Base-by-base conservation (phyloP, 331 rosid species). In the Acacia concinna region DNA sequence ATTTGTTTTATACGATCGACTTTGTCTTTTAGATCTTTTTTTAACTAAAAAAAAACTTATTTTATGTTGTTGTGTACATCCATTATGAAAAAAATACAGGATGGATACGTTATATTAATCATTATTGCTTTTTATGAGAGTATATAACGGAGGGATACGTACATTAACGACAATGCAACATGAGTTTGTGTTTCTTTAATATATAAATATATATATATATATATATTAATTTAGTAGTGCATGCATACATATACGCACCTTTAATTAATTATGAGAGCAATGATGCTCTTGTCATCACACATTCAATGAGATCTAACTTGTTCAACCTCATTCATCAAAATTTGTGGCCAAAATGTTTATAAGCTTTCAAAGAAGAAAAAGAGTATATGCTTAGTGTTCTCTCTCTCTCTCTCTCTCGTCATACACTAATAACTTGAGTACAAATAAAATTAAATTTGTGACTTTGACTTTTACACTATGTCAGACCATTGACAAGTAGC, bases 131-230 rank as follows among this genome's bases (percentile, higher is more conserved):
- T 21, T 60, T 62, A n/a, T 4, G 18, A 21, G 28, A 4, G 37
- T 68, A 68, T 68, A 18, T 52, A 41, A 72, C 21, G 76, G 28
- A 65, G 67, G 69, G 69, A 40, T 25, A 25, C 5, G 35, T 27
- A 47, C 69, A n/a, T n/a, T n/a, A 67, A 80, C 71, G 63, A 23
- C 30, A 56, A 21, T 3, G 63, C 30, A 21, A 23, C 63, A 79
- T 73, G 69, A 73, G 74, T 79, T 73, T 78, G 47, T 76, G 75
- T 71, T 71, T 40, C 23, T 77, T 79, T 34, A 68, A 83, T 51
- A 75, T 75, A n/a, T n/a, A n/a, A n/a, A n/a, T n/a, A n/a, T n/a
- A n/a, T n/a, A n/a, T n/a, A n/a, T n/a, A n/a, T n/a, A n/a, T n/a
- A n/a, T n/a, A n/a, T n/a, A n/a, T n/a, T n/a, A n/a, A n/a, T n/a